These are phyloP conservation scores for Penicillium cataractarum DNA, from an alignment of 495 filamentous ascomycete species.

Conservation along the genomic window DNA sequence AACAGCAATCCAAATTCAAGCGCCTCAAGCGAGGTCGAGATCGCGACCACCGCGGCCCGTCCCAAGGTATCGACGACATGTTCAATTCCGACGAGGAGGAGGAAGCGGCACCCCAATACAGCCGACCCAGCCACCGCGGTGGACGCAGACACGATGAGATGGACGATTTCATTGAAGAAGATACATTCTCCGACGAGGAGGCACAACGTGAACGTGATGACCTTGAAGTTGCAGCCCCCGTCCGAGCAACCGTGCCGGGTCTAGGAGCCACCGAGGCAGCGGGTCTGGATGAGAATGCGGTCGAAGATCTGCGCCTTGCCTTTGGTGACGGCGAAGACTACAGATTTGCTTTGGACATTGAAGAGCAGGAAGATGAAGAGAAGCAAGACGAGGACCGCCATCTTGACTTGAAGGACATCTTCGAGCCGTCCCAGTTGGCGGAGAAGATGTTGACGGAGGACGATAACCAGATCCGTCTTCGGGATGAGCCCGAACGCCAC, in stretches of 20 bases:
- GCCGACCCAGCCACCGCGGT: constrained; percentile 53
- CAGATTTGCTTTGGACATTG: constrained; percentile 85
- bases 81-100: constrained; percentile 94
- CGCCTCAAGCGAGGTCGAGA: constrained; percentile 90
- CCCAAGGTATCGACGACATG: constrained; percentile 80
- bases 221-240: constrained; percentile 77
- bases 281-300: constrained; percentile 84
- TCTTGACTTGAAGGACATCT: constrained; percentile 95
- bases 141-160: constrained; percentile 78
- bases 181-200: constrained; percentile 88
- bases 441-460: constrained; percentile 95
- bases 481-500: constrained; percentile 91
- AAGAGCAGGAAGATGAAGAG: constrained; percentile 68
- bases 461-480: constrained; percentile 83
- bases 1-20: constrained; percentile 81
- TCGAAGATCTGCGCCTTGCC: constrained; percentile 92
- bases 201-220: constrained; percentile 79
- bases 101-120: constrained; percentile 58
- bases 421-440: constrained; percentile 90
- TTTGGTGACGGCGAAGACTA: constrained; percentile 96
- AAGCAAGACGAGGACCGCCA: constrained; percentile 72
- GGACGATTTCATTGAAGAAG: constrained; percentile 96
- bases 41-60: constrained; percentile 58
- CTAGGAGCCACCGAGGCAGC: constrained; percentile 67
- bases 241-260: constrained; percentile 58